Conservation (phyloP, 1,284 basidiomycete species). For the Microbotryum violaceum region DNA sequence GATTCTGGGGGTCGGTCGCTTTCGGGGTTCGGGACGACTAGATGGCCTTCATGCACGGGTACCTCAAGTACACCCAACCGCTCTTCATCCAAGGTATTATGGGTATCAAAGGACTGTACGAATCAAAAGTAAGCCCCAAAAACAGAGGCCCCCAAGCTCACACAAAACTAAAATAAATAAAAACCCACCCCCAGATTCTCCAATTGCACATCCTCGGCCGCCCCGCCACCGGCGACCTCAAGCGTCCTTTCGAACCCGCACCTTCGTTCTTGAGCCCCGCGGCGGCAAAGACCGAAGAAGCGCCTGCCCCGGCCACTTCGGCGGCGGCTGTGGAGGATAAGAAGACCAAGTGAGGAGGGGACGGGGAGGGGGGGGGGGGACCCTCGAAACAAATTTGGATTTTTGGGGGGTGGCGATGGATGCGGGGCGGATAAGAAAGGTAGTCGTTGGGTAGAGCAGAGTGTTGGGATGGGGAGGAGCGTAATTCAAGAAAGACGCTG, state of each 20-base stretch:
- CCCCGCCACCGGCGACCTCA: constrained; percentile 73
- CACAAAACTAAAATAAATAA: too few relatives aligned
- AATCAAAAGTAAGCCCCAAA: constrained; percentile 59
- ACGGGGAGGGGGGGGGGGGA: not conserved
- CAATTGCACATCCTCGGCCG: constrained; percentile 69
- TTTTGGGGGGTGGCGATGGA: too few relatives aligned
- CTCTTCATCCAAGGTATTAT: constrained; percentile 85
- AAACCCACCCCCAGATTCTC: constrained; percentile 41
- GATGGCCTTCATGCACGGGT: constrained; percentile 66
- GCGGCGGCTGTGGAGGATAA: constrained; percentile 48
- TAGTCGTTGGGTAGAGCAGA: too few relatives aligned
- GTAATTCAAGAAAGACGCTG: too few relatives aligned
- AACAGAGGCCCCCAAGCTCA: not conserved
- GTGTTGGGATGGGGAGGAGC: too few relatives aligned
- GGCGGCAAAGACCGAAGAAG: constrained; percentile 64
- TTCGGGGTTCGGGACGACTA: not conserved
- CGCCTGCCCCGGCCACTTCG: constrained; percentile 43
- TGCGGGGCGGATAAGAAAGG: too few relatives aligned
- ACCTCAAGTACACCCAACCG: constrained; percentile 81
- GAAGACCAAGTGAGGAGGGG: constrained; percentile 60
- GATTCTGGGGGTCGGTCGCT: not conserved
- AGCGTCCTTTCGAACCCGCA: constrained; percentile 79
- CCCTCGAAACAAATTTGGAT: too few relatives aligned
- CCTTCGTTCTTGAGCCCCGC: constrained; percentile 69
- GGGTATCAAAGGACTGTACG: constrained; percentile 77